phyloP scores from a whole-genome alignment of 768 basidiomycete species.

The Dacryopinax spathularia region DNA sequence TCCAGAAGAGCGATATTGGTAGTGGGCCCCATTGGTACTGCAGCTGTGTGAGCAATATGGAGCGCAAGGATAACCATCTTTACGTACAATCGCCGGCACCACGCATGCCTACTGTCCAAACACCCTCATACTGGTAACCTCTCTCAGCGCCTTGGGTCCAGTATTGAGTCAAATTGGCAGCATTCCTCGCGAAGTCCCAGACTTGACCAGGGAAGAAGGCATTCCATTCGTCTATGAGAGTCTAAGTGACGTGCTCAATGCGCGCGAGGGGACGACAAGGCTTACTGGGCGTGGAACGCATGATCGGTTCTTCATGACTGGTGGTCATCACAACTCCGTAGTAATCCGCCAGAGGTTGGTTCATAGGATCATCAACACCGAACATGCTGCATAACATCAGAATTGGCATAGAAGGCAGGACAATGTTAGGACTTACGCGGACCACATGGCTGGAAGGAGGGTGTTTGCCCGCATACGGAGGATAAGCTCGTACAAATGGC shows the following conservation, averaged over 20 bases:
- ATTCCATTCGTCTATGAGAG: constrained; percentile 49
- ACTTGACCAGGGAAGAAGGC: constrained; percentile 37
- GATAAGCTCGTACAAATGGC: constrained; percentile 45
- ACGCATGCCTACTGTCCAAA: constrained; percentile 58
- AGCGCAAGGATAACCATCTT: constrained; percentile 12
- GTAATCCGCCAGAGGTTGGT: constrained; percentile 46
- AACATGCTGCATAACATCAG: constrained; percentile 28
- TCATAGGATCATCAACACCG: constrained; percentile 43
- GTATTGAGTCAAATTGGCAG: constrained; percentile 41
- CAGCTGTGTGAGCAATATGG: background rate
- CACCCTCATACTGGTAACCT: constrained; percentile 43
- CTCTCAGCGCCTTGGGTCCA: constrained; percentile 49
- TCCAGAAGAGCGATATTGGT: constrained; percentile 40
- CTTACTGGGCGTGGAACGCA: constrained; percentile 47
- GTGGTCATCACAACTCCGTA: constrained; percentile 63
- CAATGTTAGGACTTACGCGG: background rate
- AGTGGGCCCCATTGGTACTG: constrained; percentile 40
- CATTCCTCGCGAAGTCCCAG: constrained; percentile 51
- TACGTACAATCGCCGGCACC: constrained; percentile 32
- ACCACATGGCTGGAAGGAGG: constrained; percentile 44
- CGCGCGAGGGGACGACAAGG: no score
- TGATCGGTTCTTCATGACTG: constrained; percentile 60
- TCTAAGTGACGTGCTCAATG: no score
- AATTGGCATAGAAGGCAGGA: constrained; percentile 11
- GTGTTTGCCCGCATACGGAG: constrained; percentile 55